Conservation (phyloP, 148 eudicot species). For the Euryodendron excelsum region DNA sequence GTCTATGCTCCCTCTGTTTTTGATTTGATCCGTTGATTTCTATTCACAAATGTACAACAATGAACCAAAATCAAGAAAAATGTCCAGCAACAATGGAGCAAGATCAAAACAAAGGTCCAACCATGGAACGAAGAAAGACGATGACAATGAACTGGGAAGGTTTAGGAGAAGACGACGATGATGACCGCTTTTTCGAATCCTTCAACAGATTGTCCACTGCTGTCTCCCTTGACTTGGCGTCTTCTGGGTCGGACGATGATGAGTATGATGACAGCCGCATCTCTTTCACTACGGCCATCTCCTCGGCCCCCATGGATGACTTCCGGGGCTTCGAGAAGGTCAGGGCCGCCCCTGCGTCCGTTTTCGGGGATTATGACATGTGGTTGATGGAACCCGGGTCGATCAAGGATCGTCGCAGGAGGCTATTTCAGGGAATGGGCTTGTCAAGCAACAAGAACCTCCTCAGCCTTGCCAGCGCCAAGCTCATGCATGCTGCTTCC, state of each 20-base stretch:
- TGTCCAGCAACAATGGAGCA: neutral
- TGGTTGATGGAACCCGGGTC: conserved; percentile 83
- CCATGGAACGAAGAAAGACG: conserved; percentile 51
- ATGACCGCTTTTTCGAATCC: conserved; percentile 73
- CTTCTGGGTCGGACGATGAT: conserved; percentile 45
- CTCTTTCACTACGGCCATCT: conserved; percentile 52
- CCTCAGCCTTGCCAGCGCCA: conserved; percentile 32
- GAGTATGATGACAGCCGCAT: conserved; percentile 60
- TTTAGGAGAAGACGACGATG: conserved; percentile 54
- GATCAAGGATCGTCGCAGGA: conserved; percentile 61
- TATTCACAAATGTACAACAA: conserved; percentile 18
- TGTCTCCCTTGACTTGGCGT: conserved; percentile 33
- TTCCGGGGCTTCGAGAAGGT: conserved; percentile 6
- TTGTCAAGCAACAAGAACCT: conserved; percentile 65
- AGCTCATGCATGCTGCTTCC: conserved; percentile 33
- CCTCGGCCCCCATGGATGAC: conserved; percentile 18
- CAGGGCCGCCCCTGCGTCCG: neutral
- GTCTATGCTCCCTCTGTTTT: neutral
- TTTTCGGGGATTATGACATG: conserved; percentile 48
- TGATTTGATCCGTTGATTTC: neutral
- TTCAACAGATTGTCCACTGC: conserved; percentile 58
- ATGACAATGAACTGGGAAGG: conserved; percentile 82
- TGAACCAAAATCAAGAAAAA: neutral
- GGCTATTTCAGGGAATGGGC: conserved; percentile 84
- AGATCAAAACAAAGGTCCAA: conserved; percentile 1